Base-by-base conservation (phyloP, 1,139 yeast species). In the Geotrichum restrictum region DNA sequence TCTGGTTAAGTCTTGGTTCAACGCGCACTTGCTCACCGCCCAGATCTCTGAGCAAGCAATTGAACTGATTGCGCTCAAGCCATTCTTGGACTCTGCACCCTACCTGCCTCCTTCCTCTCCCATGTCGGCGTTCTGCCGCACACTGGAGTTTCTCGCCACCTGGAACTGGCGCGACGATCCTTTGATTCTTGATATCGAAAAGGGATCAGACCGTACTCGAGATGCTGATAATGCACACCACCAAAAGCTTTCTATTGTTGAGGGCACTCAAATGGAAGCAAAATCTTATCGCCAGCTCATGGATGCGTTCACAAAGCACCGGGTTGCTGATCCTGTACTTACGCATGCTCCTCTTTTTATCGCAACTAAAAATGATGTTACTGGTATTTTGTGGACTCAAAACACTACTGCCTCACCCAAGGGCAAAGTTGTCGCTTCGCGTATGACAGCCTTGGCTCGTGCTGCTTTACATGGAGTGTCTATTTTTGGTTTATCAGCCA, bases 121-220 rank as follows among this genome's bases (percentile, higher is more conserved):
- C 7, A 83, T 81, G 59, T 78, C 84, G 55, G 98, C 96, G 13
- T 88, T 93, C 64, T 74, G 87, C 56, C 83, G 94, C 56, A 78
- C 84, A 19, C 69, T 94, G 43, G 76, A 79, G 49, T 87, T 85
- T 63, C 69, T 93, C 44, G 78, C 95, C 14, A 71, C 72, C 41
- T 94, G 98, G 98, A 91, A 93, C 67, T 93, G 98, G 98, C 83
- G 81, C 62, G 95, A 86, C 59, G 89, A 84, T 47, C 85, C 96
- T 1, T 71, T 93, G 58, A 78, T 91, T 53, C 72, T 93, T 59
- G 96, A 91, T 64, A 73, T 88, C 16, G 82, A 81, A 54, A 75
- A 75, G 52, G 76, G 76, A 27, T 76, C 75, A 34, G 71, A 69
- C 41, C 68, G 68, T 0, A 73, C 70, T 7, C 72, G 68, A 33